These are phyloP conservation scores for Pythium sukuiense DNA, from an alignment of 352 stramenopile genomes.

Conservation along the genomic window DNA sequence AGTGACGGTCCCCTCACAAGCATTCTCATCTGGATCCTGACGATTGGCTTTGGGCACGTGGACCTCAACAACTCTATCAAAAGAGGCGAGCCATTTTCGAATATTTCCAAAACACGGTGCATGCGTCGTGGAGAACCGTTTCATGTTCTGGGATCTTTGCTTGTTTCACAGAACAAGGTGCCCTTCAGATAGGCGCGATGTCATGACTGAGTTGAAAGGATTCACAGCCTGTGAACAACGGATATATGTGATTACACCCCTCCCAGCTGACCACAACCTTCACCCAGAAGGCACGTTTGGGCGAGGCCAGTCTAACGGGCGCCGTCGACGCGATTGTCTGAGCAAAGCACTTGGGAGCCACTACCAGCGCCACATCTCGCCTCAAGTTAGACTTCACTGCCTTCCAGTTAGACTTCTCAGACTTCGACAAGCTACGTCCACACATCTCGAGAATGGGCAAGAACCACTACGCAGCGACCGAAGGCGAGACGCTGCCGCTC, in stretches of 20 bases:
- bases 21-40: neutral
- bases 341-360: neutral
- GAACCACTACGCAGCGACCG: conserved; percentile 43
- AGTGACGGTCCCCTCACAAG: neutral
- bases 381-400: neutral
- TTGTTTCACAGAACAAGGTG: neutral
- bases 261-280: neutral
- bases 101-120: neutral
- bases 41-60: neutral
- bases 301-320: neutral
- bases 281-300: conserved; percentile 2
- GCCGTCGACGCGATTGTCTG: neutral
- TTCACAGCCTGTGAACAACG: neutral
- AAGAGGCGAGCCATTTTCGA: too few relatives aligned
- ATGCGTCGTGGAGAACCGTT: neutral
- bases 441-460: conserved; percentile 26
- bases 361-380: neutral
- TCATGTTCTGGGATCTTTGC: neutral
- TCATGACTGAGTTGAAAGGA: neutral
- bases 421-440: neutral
- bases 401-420: conserved; percentile 14
- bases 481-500: conserved; percentile 57
- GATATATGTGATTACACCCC: neutral
- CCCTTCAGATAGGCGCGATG: neutral
- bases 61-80: neutral